Evolutionary conservation across 768 basidiomycete species (phyloP).

Genomic region (Guyanaporus albipodus): DNA sequence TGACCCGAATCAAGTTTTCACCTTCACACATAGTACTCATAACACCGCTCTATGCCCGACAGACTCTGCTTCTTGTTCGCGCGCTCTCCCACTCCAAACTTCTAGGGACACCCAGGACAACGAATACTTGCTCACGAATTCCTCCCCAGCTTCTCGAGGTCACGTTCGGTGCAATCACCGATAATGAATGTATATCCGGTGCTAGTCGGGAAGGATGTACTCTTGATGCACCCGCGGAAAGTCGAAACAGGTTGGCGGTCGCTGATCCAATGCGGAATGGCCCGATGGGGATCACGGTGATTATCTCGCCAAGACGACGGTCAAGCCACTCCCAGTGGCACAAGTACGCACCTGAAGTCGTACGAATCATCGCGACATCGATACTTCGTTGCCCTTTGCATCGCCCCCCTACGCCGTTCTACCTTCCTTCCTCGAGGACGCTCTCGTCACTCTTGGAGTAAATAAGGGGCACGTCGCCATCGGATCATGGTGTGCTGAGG

Average conservation of each 20-base stretch:
- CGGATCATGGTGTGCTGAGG: constrained; percentile 3
- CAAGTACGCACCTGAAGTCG: not conserved
- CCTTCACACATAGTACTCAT: not conserved
- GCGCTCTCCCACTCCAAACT: not conserved
- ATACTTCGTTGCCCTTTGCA: constrained; percentile 5
- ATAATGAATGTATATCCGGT: constrained; percentile 6
- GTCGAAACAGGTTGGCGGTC: too few relatives aligned
- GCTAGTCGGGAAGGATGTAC: not conserved
- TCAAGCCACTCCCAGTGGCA: not conserved
- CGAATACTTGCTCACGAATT: not conserved
- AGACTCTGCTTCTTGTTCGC: not conserved
- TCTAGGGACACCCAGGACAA: not conserved
- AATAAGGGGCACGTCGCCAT: constrained; percentile 5
- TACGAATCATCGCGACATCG: constrained; percentile 1
- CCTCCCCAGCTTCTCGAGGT: not conserved
- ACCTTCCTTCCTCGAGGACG: constrained; percentile 5
- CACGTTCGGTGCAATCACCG: not conserved
- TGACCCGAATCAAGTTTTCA: not conserved
- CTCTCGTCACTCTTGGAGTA: constrained; percentile 9
- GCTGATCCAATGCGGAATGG: constrained; percentile 17
- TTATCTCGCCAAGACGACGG: constrained; percentile 12
- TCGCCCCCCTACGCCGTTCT: constrained; percentile 6
- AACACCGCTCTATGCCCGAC: not conserved
- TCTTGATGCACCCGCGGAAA: too few relatives aligned
- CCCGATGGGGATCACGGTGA: constrained; percentile 23